A percentile compares a stretch with the other conserved stretches of the same genome.
Evolutionary conservation across 768 basidiomycete genomes (phyloP).

Genomic region (Lactifluus pinguis): DNA sequence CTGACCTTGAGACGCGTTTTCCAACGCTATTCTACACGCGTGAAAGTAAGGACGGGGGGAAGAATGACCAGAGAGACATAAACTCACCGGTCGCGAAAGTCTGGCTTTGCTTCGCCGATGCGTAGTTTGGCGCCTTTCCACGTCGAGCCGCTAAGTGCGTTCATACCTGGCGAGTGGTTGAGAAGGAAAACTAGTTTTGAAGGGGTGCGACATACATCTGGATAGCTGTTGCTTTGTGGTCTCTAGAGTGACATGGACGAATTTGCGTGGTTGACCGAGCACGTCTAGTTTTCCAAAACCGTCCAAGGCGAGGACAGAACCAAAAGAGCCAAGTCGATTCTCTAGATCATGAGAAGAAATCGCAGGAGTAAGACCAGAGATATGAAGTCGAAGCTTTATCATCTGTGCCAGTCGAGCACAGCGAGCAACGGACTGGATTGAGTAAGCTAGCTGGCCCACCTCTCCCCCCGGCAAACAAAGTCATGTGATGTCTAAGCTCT

Average conservation of each 20-base stretch:
- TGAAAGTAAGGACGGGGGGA: neutral
- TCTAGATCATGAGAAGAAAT: conserved; percentile 51
- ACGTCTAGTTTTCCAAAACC: conserved; percentile 59
- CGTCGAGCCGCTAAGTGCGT: conserved; percentile 65
- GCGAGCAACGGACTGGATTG: neutral
- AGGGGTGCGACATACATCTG: conserved; percentile 41
- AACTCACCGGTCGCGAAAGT: conserved; percentile 54
- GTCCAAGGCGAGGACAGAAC: conserved; percentile 57
- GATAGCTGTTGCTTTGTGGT: conserved; percentile 49
- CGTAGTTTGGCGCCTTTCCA: conserved; percentile 86
- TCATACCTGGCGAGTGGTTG: conserved; percentile 45
- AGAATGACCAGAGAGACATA: too few relatives aligned
- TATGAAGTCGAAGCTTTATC: conserved; percentile 51
- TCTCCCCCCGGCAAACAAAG: too few relatives aligned
- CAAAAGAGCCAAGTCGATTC: conserved; percentile 53
- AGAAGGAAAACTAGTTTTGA: neutral
- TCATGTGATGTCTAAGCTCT: too few relatives aligned
- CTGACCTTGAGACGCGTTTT: conserved; percentile 25
- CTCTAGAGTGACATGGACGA: conserved; percentile 66
- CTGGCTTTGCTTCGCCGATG: conserved; percentile 75
- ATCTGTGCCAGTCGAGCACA: conserved; percentile 14
- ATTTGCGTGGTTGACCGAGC: conserved; percentile 58
- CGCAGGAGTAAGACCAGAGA: conserved; percentile 66
- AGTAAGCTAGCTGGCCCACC: too few relatives aligned
- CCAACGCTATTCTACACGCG: conserved; percentile 28